A percentile compares a stretch with the other conserved stretches of the same genome.
These are phyloP conservation scores for Earliella scabrosa DNA, from an alignment of 1,284 basidiomycete species.

Conservation along the genomic window DNA sequence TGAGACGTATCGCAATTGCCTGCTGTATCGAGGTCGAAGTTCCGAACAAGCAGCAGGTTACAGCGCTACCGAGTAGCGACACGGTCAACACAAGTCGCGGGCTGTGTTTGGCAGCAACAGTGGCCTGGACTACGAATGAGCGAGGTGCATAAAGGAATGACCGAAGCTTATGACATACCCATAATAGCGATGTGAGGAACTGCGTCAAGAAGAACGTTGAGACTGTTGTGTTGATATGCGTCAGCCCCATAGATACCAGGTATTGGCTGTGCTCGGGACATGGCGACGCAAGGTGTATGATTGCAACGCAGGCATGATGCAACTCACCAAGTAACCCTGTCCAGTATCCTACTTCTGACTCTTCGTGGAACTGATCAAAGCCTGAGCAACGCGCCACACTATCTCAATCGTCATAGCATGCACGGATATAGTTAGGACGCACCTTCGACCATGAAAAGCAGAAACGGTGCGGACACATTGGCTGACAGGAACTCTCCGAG, in stretches of 20 bases:
- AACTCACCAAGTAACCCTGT: slow-evolving; percentile 77
- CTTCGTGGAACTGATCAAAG: slow-evolving; percentile 66
- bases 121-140: slow-evolving; percentile 61
- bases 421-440: slow-evolving; percentile 24
- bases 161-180: slow-evolving; percentile 48
- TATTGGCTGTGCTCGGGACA: too few species aligned
- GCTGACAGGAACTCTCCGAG: slow-evolving; percentile 92
- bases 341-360: slow-evolving; percentile 83
- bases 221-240: slow-evolving; percentile 51
- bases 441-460: slow-evolving; percentile 94
- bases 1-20: slow-evolving; percentile 87
- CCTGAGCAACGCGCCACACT: slow-evolving; percentile 43
- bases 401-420: background rate
- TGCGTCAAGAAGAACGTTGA: slow-evolving; percentile 84
- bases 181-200: slow-evolving; percentile 92
- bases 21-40: slow-evolving; percentile 81
- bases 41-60: slow-evolving; percentile 85
- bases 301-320: background rate
- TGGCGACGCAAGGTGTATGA: too few species aligned
- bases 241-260: too few species aligned
- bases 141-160: slow-evolving; percentile 13
- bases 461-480: slow-evolving; percentile 88
- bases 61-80: slow-evolving; percentile 82
- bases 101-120: slow-evolving; percentile 91
- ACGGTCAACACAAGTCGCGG: slow-evolving; percentile 84